Evolutionary conservation across 192 early-diverging fungal species (phyloP), one percentile per base, ranked within the genome.

Genomic region (Podila verticillata): DNA sequence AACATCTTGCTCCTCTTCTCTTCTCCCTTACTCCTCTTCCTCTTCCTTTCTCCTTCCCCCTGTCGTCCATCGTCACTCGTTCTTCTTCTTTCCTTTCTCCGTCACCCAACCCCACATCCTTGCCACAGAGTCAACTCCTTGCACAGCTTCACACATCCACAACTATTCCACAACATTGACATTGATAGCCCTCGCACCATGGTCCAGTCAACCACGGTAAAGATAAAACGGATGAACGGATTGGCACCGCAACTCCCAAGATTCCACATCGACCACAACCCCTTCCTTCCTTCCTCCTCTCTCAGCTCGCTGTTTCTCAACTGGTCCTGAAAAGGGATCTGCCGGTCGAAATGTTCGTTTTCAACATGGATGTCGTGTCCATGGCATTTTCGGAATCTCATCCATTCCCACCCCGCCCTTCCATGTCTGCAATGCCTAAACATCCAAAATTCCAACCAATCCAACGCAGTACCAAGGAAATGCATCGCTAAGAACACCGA

Each of bases 121-220:
- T 15, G 17, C 39, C 48, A 51, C 48, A 51, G 0, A 5, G 22
- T 22, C 3, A 5, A 20, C 22, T 51, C 7, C 15, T 47, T 15
- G 7, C 44, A 9, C 44, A 47, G 22, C 5, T 3, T 48, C 48
- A 19, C 44, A 10, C 10, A 12, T 48, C 48, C 48, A 5, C 22
- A 24, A 2, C 51, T 26, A 54, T n/a, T 24, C 22, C 20, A 24
- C 34, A 5, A 32, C n/a, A 61, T 61, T 19, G 9, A 2, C 30
- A 17, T 32, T 2, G 36, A 39, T 12, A 39, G 36, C 10, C 36
- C 34, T 35, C 34, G 7, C 15, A 44, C 29, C 61, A 62, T 62
- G 61, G 61, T 62, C 61, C 61, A 62, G 32, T 62, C 61, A 29
- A 44, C 61, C 13, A 36, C 61, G 61, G 61, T 62, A 62, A 44